These are phyloP conservation scores for Cryphonectria japonica DNA, from an alignment of 2,329 filamentous ascomycete species.

Conservation along the genomic window DNA sequence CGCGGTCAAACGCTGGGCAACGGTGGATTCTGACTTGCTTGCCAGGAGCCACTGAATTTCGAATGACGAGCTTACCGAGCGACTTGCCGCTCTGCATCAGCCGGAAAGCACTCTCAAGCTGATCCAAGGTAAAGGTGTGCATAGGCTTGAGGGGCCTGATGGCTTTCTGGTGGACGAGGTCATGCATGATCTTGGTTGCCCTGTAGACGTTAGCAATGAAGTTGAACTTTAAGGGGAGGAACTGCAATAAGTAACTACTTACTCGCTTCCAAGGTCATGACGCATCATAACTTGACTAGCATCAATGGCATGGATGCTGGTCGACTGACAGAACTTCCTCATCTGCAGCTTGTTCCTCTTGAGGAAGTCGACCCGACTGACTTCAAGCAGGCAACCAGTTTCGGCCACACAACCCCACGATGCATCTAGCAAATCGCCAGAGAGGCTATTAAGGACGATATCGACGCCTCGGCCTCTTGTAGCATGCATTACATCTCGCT, in stretches of 20 bases:
- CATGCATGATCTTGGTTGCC: not conserved
- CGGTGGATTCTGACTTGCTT: not conserved
- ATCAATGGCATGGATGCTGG: constrained; percentile 15
- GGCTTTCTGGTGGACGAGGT: not conserved
- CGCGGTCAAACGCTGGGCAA: not conserved
- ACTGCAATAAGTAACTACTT: not conserved
- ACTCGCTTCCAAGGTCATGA: constrained; percentile 4
- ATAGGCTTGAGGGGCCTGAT: constrained; percentile 1
- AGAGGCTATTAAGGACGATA: constrained; percentile 16
- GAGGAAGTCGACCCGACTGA: constrained; percentile 24
- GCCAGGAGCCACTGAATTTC: constrained; percentile 23
- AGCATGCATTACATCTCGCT: constrained; percentile 33
- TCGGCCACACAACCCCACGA: constrained; percentile 22
- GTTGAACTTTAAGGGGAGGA: not conserved
- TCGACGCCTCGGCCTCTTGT: constrained; percentile 40
- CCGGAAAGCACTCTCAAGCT: constrained; percentile 35
- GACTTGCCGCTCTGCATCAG: constrained; percentile 45
- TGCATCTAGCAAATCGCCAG: constrained; percentile 13
- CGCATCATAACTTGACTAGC: constrained; percentile 12
- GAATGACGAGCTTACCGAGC: constrained; percentile 47
- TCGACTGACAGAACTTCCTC: constrained; percentile 6
- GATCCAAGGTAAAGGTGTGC: constrained; percentile 7
- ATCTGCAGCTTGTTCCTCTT: constrained; percentile 7
- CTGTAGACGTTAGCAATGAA: not conserved
- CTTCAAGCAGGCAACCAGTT: constrained; percentile 22